Percentiles rank a stretch among this genome's conserved stretches.
phyloP scores from a whole-genome alignment of 208 protist species.

The Crithidia mellificae region DNA sequence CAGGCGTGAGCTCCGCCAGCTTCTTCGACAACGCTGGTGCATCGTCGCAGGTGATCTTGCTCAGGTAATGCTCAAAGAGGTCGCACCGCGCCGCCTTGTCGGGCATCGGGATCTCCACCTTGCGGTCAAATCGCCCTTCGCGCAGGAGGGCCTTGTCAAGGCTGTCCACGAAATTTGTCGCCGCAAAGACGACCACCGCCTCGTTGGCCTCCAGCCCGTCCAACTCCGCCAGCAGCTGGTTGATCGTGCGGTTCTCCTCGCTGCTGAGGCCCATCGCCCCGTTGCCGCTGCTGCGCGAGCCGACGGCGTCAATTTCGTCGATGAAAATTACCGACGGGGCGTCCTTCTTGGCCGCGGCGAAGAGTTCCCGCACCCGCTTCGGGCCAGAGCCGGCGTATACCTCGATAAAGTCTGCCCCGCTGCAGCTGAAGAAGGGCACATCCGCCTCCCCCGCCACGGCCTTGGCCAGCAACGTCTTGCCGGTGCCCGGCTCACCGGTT shows the following conservation, averaged over 20 bases:
- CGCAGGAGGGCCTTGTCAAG: slow-evolving; percentile 94
- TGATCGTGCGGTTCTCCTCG: slow-evolving; percentile 96
- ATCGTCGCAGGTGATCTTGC: slow-evolving; percentile 37
- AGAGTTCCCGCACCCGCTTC: slow-evolving; percentile 96
- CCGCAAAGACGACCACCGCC: slow-evolving; percentile 96
- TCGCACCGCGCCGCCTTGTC: slow-evolving; percentile 83
- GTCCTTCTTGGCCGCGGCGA: slow-evolving; percentile 93
- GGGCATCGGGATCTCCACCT: slow-evolving; percentile 93
- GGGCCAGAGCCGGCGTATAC: slow-evolving; percentile 97
- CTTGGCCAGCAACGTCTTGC: slow-evolving; percentile 97
- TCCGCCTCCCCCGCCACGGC: slow-evolving; percentile 96
- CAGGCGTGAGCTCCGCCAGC: slow-evolving; percentile 90
- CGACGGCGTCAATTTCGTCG: slow-evolving; percentile 99
- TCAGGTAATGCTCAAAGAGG: slow-evolving; percentile 92
- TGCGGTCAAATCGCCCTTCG: slow-evolving; percentile 92
- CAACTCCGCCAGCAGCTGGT: slow-evolving; percentile 96
- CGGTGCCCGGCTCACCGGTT: slow-evolving; percentile 97
- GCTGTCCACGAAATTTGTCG: slow-evolving; percentile 97
- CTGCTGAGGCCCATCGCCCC: slow-evolving; percentile 87
- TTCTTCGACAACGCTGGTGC: slow-evolving; percentile 79
- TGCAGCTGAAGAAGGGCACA: slow-evolving; percentile 95
- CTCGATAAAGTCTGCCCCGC: slow-evolving; percentile 97
- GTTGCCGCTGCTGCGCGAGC: slow-evolving; percentile 84
- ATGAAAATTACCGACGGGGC: slow-evolving; percentile 98
- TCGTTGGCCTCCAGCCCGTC: slow-evolving; percentile 94